Evolutionary conservation across 768 basidiomycete species (phyloP).

Genomic region (Hypholoma fasciculare): DNA sequence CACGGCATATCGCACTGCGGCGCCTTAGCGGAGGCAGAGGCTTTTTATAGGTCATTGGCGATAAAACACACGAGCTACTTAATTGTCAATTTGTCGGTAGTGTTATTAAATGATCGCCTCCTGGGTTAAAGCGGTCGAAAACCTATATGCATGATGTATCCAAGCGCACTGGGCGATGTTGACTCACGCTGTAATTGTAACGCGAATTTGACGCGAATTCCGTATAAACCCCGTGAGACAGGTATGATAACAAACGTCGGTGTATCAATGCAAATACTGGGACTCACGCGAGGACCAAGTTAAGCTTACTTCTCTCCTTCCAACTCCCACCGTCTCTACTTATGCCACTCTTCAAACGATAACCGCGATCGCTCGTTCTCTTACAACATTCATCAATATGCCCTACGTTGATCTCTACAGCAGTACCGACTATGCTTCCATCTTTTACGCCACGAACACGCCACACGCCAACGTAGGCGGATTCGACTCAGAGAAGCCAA

Average conservation of each 20-base stretch:
- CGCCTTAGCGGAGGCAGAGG: too few relatives aligned
- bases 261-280: not conserved
- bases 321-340: slow-evolving; percentile 14
- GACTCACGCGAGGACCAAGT: not conserved
- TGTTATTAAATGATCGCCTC: too few relatives aligned
- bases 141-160: too few relatives aligned
- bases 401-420: slow-evolving; percentile 69
- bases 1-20: too few relatives aligned
- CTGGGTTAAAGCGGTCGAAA: too few relatives aligned
- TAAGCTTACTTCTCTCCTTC: slow-evolving; percentile 4
- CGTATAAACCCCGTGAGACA: slow-evolving; percentile 3
- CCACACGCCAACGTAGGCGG: slow-evolving; percentile 57
- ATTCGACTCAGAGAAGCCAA: slow-evolving; percentile 66
- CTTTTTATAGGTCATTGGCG: too few relatives aligned
- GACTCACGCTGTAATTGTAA: not conserved
- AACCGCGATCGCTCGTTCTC: slow-evolving; percentile 9
- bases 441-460: slow-evolving; percentile 74
- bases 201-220: not conserved
- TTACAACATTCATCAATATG: slow-evolving; percentile 37
- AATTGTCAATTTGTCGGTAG: too few relatives aligned
- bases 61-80: too few relatives aligned
- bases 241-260: not conserved
- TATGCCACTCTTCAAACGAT: slow-evolving; percentile 13
- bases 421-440: slow-evolving; percentile 64
- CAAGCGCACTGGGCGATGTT: too few relatives aligned